These are phyloP conservation scores for Penicillium fuscoglaucum DNA, from an alignment of 2,329 filamentous ascomycete genomes.

Conservation along the genomic window DNA sequence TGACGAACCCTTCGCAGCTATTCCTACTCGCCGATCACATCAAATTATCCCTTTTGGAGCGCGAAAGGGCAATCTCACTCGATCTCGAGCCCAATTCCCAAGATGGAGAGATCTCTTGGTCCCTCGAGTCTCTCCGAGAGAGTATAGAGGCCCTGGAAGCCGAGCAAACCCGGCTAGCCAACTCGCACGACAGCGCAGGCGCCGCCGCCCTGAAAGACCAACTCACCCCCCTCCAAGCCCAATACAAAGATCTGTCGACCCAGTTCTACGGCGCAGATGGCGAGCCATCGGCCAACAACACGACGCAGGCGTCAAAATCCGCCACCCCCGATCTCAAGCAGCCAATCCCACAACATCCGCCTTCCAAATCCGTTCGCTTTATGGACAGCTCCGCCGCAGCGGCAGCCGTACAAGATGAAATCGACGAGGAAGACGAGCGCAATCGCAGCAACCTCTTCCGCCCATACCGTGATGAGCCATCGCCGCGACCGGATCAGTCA, in stretches of 20 bases:
- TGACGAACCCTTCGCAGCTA: conserved; percentile 68
- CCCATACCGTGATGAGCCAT: conserved; percentile 59
- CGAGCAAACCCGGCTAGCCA: conserved; percentile 64
- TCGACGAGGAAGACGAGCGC: conserved; percentile 52
- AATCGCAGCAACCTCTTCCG: conserved; percentile 62
- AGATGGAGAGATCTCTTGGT: conserved; percentile 85
- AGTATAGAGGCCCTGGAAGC: conserved; percentile 70
- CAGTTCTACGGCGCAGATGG: conserved; percentile 72
- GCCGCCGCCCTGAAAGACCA: conserved; percentile 62
- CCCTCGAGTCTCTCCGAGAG: conserved; percentile 79
- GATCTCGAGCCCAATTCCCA: conserved; percentile 77
- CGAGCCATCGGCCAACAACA: conserved; percentile 62
- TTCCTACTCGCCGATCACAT: conserved; percentile 94
- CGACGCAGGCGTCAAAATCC: conserved; percentile 49
- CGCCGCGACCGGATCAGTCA: conserved; percentile 51
- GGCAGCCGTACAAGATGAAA: conserved; percentile 32
- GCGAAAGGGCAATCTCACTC: conserved; percentile 79
- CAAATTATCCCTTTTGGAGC: conserved; percentile 91
- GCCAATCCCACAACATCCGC: conserved; percentile 46
- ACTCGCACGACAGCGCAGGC: conserved; percentile 50
- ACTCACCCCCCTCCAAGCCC: conserved; percentile 67
- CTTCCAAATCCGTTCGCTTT: conserved; percentile 81
- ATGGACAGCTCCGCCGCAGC: conserved; percentile 59
- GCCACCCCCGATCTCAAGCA: conserved; percentile 43
- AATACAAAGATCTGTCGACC: conserved; percentile 72